Conservation (phyloP, 257 asterid genomes). For the Solanum dulcamara region DNA sequence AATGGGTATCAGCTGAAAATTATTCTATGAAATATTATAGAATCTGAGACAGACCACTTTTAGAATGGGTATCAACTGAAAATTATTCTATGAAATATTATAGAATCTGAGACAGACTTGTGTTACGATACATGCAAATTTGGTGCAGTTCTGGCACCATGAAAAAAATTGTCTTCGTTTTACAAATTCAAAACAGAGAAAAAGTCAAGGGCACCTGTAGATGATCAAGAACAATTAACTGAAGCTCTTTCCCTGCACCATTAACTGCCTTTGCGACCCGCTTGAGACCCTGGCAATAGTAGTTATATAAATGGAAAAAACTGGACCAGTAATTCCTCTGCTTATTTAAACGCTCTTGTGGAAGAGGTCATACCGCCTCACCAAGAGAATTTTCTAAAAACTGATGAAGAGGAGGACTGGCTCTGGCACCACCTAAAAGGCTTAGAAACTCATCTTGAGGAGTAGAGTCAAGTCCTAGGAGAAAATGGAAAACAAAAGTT, state of each 20-base stretch:
- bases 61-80: background rate
- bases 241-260: slow-evolving; percentile 94
- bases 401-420: slow-evolving; percentile 93
- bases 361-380: slow-evolving; percentile 56
- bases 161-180: background rate
- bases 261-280: slow-evolving; percentile 66
- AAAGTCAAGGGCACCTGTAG: slow-evolving; percentile 48
- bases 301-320: slow-evolving; percentile 6
- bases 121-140: background rate
- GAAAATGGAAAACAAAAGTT: slow-evolving; percentile 7
- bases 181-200: background rate
- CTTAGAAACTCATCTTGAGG: slow-evolving; percentile 90
- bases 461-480: slow-evolving; percentile 72
- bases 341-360: background rate
- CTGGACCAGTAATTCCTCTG: background rate
- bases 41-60: background rate
- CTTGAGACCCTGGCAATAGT: slow-evolving; percentile 61
- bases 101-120: background rate
- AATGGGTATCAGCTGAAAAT: background rate
- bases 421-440: slow-evolving; percentile 92
- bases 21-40: background rate
- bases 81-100: background rate
- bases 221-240: slow-evolving; percentile 65
- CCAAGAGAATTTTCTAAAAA: slow-evolving; percentile 92
- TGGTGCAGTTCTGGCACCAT: background rate